Conservation (phyloP, 2,329 filamentous ascomycete species). For the Harringtonia lauricola region DNA sequence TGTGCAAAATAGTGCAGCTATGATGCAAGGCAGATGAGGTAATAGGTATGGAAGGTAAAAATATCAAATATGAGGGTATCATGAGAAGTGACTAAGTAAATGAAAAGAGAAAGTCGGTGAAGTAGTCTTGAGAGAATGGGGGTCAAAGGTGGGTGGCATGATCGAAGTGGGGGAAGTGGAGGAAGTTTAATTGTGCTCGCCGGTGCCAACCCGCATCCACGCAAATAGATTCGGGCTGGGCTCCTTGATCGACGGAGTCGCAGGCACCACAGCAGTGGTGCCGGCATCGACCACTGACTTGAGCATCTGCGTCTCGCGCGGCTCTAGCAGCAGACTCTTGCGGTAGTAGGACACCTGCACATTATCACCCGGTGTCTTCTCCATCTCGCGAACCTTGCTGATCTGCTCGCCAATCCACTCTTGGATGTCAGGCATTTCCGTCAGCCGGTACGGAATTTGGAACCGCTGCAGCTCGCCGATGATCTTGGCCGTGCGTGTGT, state of each 20-base stretch:
- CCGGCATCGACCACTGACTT: slow-evolving; percentile 18
- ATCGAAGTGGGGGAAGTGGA: not conserved
- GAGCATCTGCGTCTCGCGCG: slow-evolving; percentile 41
- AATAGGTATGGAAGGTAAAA: not conserved
- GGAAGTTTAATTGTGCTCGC: not conserved
- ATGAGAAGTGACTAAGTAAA: not conserved
- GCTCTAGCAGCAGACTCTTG: slow-evolving; percentile 75
- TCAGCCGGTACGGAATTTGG: slow-evolving; percentile 82
- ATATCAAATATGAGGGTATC: not conserved
- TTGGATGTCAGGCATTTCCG: slow-evolving; percentile 77
- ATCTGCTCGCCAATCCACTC: slow-evolving; percentile 85
- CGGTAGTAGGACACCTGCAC: slow-evolving; percentile 61
- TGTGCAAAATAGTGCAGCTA: not conserved
- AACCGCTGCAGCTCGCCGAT: slow-evolving; percentile 93
- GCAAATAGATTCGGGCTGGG: slow-evolving; percentile 1
- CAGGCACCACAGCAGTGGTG: slow-evolving; percentile 1
- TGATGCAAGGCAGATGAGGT: not conserved
- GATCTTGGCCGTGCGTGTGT: slow-evolving; percentile 86
- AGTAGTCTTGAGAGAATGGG: not conserved
- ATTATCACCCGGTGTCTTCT: slow-evolving; percentile 36
- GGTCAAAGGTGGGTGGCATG: no score
- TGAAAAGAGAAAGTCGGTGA: not conserved
- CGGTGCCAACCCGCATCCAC: slow-evolving; percentile 4
- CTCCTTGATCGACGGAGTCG: not conserved
- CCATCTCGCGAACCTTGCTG: slow-evolving; percentile 54